Evolutionary conservation across 139 green algal genomes (phyloP), one percentile per base, ranked within the genome.

Genomic region (Raphidocelis subcapitata): DNA sequence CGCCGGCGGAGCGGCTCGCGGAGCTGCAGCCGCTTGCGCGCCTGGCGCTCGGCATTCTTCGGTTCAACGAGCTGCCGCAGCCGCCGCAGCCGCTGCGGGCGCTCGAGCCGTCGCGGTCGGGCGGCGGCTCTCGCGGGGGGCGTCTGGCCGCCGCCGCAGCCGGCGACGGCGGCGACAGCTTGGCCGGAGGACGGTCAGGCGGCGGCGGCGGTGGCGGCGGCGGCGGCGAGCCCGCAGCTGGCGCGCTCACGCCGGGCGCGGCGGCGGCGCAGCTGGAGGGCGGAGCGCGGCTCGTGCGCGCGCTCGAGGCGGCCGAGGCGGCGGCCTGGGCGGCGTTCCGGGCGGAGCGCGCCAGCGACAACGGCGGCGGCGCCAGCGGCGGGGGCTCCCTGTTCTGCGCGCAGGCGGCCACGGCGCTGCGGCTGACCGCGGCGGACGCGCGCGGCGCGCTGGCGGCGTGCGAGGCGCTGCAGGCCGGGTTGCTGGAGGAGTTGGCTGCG

Each of bases 11-110:
- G 51, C 33, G 70, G 26, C 20, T 75, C 49, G 79, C 88, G 76
- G 65, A 75, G 78, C 64, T 93, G 67, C 60, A 85, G 51, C 78
- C 87, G 74, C 84, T 93, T n/a, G 63, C 73, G 12, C 68, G 60
- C 51, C 81, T 93, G 46, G 67, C 73, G 0, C 56, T 84, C 1
- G 88, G 88, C 67, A 90, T 93, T 56, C 86, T 77, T 75, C 67
- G 88, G n/a, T 91, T 81, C 84, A 91, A 91, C 83, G 24, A 49
- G 8, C 41, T 20, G 41, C 41, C 66, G 69, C 15, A 51, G 35
- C 0, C 23, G 70, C 75, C 66, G 78, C 23, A 29, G 72, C 62
- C 12, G 55, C 32, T 59, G 29, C 14, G 31, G 16, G 52, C 31
- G 4, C 5, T 65, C 10, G 28, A 31, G 23, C 5, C 14, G 20